Evolutionary conservation across 192 early-diverging fungal species (phyloP).

Genomic region (Linnemannia hyalina): DNA sequence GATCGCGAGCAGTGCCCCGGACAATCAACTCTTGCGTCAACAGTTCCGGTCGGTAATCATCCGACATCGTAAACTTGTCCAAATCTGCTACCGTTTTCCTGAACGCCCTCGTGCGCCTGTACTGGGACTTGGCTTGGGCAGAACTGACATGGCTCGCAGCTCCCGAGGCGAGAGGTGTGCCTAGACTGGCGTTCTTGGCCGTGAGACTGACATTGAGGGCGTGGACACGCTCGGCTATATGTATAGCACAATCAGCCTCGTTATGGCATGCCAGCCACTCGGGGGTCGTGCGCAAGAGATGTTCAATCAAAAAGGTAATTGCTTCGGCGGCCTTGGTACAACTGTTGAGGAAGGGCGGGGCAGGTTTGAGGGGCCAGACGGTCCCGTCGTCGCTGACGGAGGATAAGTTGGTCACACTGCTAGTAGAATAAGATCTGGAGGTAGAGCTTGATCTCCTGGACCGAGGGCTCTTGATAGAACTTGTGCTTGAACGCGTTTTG

Average conservation of each 20-base stretch:
- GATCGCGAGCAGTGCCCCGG: conserved; percentile 19
- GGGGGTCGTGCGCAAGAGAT: conserved; percentile 42
- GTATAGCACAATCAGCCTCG: conserved; percentile 42
- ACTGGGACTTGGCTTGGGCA: conserved; percentile 19
- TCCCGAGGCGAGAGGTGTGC: not conserved
- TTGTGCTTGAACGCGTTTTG: conserved; percentile 29
- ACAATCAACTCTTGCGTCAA: conserved; percentile 24
- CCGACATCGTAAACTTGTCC: conserved; percentile 48
- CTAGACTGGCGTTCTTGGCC: not conserved
- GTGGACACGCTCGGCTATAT: conserved; percentile 48
- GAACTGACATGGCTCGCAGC: not conserved
- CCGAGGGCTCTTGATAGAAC: conserved; percentile 21
- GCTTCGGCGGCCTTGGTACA: conserved; percentile 55
- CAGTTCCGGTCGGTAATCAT: conserved; percentile 32
- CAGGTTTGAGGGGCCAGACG: not conserved
- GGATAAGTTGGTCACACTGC: not conserved
- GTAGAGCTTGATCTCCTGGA: conserved; percentile 37
- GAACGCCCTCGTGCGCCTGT: conserved; percentile 18
- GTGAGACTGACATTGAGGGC: conserved; percentile 30
- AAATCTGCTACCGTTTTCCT: conserved; percentile 28
- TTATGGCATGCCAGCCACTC: conserved; percentile 53
- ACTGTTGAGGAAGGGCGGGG: conserved; percentile 47
- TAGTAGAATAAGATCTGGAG: not conserved
- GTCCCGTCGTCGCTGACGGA: conserved; percentile 1
- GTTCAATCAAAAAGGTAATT: conserved; percentile 43